Evolutionary conservation across 768 basidiomycete species (phyloP), one percentile per base, ranked within the genome.

Genomic region (Naganishia kalamii): DNA sequence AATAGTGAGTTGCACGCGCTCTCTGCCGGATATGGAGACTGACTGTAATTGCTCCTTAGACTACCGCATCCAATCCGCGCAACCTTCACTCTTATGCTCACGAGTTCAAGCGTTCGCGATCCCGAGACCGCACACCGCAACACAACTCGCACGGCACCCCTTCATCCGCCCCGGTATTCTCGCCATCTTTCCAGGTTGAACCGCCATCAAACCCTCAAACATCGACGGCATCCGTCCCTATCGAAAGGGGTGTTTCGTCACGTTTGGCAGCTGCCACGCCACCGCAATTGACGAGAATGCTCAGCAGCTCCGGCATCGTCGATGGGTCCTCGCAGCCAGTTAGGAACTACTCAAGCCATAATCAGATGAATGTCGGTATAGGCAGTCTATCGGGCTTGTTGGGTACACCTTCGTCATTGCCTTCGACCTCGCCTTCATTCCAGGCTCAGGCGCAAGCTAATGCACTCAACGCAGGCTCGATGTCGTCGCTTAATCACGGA

Each of bases 201-300:
- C 50, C 63, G 8, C 51, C 63, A 30, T 64, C 63, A 21, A 29
- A 64, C 25, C 63, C 51, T 5, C 32, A 51, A 10, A 64, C 63
- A 1, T 64, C 63, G 4, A 54, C 63, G n/a, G 63, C 63, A 5
- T 37, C 63, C 6, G 63, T 64, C n/a, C 40, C 63, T 12, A 47
- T 64, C 51, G 47, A 44, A 15, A 51, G 41, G 29, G 63, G 63
- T 13, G 30, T 57, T n/a, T 51, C 63, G 4, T 52, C 63, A 15
- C 40, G 50, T 13, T 25, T 41, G 50, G 33, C 63, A 17, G 50
- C 40, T 3, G 63, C 63, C 1, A 54, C 63, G 2, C 63, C 63
- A 13, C 63, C 63, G 6, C 41, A 43, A 25, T 50, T 64, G 27
- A 54, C 37, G 29, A 52, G 51, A 41, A 57, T 54, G 63, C 37